Base-by-base conservation (phyloP, 2,329 filamentous ascomycete species). In the Microdochium paspali region DNA sequence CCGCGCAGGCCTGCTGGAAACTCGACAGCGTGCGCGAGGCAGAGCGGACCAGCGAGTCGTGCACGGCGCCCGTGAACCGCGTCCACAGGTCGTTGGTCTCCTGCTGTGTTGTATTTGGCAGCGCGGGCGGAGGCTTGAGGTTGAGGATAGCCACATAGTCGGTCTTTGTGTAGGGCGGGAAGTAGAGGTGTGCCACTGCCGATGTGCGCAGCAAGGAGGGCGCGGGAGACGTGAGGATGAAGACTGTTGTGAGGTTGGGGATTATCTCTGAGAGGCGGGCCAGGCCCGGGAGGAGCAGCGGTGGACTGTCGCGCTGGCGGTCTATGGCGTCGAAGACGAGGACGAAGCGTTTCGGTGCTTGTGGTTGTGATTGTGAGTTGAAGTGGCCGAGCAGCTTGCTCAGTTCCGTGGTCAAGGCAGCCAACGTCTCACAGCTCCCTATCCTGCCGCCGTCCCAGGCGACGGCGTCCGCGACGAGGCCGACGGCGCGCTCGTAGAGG, bases 271-370 rank as follows among this genome's bases (percentile, higher is more conserved):
- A 85, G 20, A 98, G 65, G 51, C 90, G 78, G 21, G 86, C 87
- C 51, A 98, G 68, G 12, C 87, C 90, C 26, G 90, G 83, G 4
- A 95, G 68, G 13, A 97, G 67, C 1, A 88, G 95, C 2, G 81
- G 76, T 5, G 86, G 80, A 5, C 85, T 81, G 59, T 97, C 91
- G 58, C 85, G 76, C 63, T 95, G 87, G 52, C 76, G 79, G 63
- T 97, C 91, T 49, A 97, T 84, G 10, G 82, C 87, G 69, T 97
- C 93, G 52, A 97, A 76, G 10, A 96, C 87, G 49, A 97, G 66
- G 9, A 91, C 82, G 56, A 95, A 90, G 53, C 84, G 81, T 53
- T 70, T 71, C 44, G 60, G 56, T 32, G 65, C 63, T 7, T 61
- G 55, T 6, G 57, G 49, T 15, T 12, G 23, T 24, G 42, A 13